These are phyloP conservation scores for Jamesozyma hellenica DNA, from an alignment of 805 yeast species.

Conservation along the genomic window DNA sequence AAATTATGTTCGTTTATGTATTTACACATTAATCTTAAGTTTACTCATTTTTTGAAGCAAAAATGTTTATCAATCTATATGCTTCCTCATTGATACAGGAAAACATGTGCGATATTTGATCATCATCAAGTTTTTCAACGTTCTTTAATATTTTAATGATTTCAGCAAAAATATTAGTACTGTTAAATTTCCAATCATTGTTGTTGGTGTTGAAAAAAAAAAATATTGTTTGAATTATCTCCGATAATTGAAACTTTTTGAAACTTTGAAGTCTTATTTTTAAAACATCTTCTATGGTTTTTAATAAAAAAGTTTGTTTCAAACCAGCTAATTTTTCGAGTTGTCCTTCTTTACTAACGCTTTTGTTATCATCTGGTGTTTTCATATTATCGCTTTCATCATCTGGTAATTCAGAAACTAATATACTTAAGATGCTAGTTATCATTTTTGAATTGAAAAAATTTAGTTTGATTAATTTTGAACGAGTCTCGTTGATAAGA, in stretches of 20 bases:
- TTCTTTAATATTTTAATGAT: conserved; percentile 2
- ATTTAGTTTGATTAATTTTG: conserved; percentile 7
- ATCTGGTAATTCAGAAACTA: conserved; percentile 11
- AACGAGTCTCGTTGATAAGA: conserved; percentile 19
- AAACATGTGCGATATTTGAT: conserved; percentile 5
- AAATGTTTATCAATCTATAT: conserved; percentile 2
- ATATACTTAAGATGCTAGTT: conserved; percentile 11
- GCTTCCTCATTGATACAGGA: conserved; percentile 3
- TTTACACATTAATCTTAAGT: no score
- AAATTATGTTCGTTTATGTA: no score
- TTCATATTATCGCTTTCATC: conserved; percentile 1
- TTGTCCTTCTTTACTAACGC: background rate
- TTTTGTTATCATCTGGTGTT: background rate
- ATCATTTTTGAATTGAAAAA: conserved; percentile 12
- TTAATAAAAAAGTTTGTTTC: conserved; percentile 3
- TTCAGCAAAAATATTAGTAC: conserved; percentile 11
- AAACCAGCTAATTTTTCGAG: background rate
- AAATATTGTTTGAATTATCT: conserved; percentile 18
- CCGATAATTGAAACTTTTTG: conserved; percentile 14
- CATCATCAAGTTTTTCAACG: background rate
- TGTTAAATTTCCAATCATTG: conserved; percentile 17
- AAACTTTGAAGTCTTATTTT: background rate
- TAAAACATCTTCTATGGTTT: conserved; percentile 2
- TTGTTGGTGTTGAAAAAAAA: conserved; percentile 8
- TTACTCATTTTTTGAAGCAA: background rate